Evolutionary conservation across 441 rosid genomes (phyloP), one percentile per base, ranked within the genome.

Genomic region (Hura crepitans): DNA sequence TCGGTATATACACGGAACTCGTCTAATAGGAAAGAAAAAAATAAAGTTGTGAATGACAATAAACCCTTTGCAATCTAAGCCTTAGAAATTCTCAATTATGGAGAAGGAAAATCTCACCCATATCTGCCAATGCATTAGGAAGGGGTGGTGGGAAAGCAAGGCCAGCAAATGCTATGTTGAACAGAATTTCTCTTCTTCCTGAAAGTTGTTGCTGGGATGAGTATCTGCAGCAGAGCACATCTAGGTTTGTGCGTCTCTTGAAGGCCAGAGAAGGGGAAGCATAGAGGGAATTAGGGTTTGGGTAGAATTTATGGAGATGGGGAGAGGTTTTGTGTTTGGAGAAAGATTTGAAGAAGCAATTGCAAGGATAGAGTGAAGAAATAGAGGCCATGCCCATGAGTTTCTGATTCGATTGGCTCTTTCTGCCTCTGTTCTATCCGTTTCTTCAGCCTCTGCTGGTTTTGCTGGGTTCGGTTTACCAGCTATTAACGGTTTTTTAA

Each of bases 1-100:
- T 94, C 99, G n/a, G 81, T 85, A 79, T 85, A 94, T 51, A 65
- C 75, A 14, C 81, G 88, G 54, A 84, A 79, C 10, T 56, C 76
- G 74, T 67, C 86, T 83, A 75, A 45, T 71, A 65, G 17, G 20
- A 10, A 54, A 49, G 13, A 59, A 55, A 35, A 50, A 30, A 18
- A 25, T 20, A 53, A 2, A 22, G 57, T 10, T 55, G 28, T 7
- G 30, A 25, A 42, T 58, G 8, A 60, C 23, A 39, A 23, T 12
- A 30, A 33, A 43, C 18, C 37, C 17, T 23, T n/a, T 25, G 17
- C 47, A 61, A 35, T 62, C 8, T 3, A 23, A 50, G 54, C 33
- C 30, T 35, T 49, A 72, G 57, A 54, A 35, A 33, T 66, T 10
- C 20, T 1, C 14, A 31, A 53, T 17, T 18, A 28, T 6, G 3